Percentiles rank a stretch among this genome's conserved stretches.
Evolutionary conservation across 2,329 filamentous ascomycete species (phyloP).

Genomic region (Paraphoma chrysanthemicola): DNA sequence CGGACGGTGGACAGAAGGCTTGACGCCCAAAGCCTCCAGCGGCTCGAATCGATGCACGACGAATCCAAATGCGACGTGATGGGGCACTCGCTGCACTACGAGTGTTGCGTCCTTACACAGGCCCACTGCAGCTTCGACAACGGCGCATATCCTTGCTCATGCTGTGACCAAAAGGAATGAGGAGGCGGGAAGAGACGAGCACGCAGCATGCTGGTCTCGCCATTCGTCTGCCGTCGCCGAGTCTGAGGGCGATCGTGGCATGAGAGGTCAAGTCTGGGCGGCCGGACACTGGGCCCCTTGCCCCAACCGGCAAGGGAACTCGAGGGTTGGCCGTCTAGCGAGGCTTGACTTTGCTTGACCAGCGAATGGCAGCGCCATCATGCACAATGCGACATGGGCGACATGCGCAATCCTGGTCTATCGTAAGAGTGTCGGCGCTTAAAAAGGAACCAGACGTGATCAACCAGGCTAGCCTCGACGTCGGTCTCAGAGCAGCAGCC

Average conservation of each 20-base stretch:
- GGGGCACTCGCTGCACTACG: constrained; percentile 14
- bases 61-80: constrained; percentile 23
- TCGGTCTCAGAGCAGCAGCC: neutral
- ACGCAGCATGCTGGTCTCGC: constrained; percentile 6
- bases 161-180: constrained; percentile 14
- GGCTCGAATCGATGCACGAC: constrained; percentile 35
- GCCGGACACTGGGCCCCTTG: constrained; percentile 1
- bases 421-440: neutral
- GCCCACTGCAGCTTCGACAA: constrained; percentile 14
- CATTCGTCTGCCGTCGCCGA: constrained; percentile 23
- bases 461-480: neutral
- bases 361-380: constrained; percentile 25
- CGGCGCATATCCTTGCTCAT: constrained; percentile 13
- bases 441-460: constrained; percentile 8
- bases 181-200: constrained; percentile 17
- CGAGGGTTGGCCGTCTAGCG: constrained; percentile 16
- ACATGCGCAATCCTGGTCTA: constrained; percentile 17
- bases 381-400: constrained; percentile 11
- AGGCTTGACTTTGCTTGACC: constrained; percentile 21
- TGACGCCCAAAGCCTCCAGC: constrained; percentile 36
- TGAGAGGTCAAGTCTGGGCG: constrained; percentile 5
- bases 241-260: constrained; percentile 23
- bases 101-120: constrained; percentile 22
- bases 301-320: constrained; percentile 8
- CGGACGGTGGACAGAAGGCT: constrained; percentile 20